Conservation (phyloP, 371 early-diverging fungal species). For the Syncephalis plumigaleata region DNA sequence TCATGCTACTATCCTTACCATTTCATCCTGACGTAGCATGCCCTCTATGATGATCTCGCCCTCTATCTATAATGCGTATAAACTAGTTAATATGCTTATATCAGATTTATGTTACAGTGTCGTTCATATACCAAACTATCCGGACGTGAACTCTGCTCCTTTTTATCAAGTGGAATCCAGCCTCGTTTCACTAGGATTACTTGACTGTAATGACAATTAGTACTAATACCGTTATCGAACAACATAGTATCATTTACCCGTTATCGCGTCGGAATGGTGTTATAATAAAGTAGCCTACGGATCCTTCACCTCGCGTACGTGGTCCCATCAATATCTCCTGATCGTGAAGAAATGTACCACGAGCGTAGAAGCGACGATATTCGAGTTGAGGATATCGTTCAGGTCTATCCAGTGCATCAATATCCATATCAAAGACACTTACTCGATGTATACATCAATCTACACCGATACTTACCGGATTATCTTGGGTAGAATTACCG, state of each 20-base stretch:
- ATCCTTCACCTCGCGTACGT: constrained; percentile 49
- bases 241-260: constrained; percentile 17
- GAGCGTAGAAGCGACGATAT: constrained; percentile 48
- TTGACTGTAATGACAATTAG: constrained; percentile 8
- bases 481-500: constrained; percentile 49
- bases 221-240: background rate
- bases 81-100: background rate
- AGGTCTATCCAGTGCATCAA: too few species aligned
- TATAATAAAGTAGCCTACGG: constrained; percentile 61
- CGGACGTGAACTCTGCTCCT: constrained; percentile 29
- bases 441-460: too few species aligned
- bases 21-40: constrained; percentile 37
- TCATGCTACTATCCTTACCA: too few species aligned
- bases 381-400: constrained; percentile 40
- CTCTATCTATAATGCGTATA: constrained; percentile 8
- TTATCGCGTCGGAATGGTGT: constrained; percentile 70
- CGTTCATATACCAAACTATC: constrained; percentile 25
- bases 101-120: background rate
- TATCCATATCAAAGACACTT: too few species aligned
- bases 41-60: constrained; percentile 39
- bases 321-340: constrained; percentile 68
- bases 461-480: constrained; percentile 39
- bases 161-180: constrained; percentile 63
- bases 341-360: constrained; percentile 50
- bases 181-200: constrained; percentile 71